Evolutionary conservation across 106 monocot genomes (phyloP), one percentile per base, ranked within the genome.

Genomic region (Allium fistulosum): DNA sequence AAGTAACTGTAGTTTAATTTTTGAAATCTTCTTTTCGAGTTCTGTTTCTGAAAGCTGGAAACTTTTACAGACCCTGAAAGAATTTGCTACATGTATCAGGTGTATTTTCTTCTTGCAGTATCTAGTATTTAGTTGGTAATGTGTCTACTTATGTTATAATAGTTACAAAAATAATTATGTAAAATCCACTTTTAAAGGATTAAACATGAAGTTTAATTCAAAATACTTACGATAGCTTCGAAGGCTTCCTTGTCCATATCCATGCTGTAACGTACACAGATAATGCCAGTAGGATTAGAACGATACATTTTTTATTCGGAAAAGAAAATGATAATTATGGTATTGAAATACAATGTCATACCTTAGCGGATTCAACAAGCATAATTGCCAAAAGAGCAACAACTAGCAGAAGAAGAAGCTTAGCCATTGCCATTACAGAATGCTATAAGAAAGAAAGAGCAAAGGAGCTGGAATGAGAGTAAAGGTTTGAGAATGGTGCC

Each of bases 361-460:
- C 84, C 84, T 72, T 76, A 48, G 76, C 50, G 49, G 69, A 77
- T 22, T 80, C 80, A 17, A 73, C 84, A 66, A 85, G 70, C 51
- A 74, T 60, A 72, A 85, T 62, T 70, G 80, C 74, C 1, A 85
- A 14, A 75, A 85, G 77, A 17, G 76, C 76, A 68, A 84, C 12
- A 26, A 70, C 83, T 12, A 85, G 11, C 26, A 85, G 49, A 59
- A 78, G 37, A 59, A 81, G 7, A 4, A 78, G 64, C 77, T 81
- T 78, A 60, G 80, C 74, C 84, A 85, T 74, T 49, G 74, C 70
- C 80, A 74, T 72, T 71, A 57, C 57, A 4, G 53, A 55, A 55
- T 55, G 53, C 53, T 17, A 64, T 1, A 14, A 15, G 45, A 37
- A 11, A 46, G 53, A 7, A 68, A 50, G 17, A 68, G 49, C 9